Percentiles rank a stretch among this genome's conserved stretches.
phyloP scores from a whole-genome alignment of 306 rosid species.

The Delonix regia region DNA sequence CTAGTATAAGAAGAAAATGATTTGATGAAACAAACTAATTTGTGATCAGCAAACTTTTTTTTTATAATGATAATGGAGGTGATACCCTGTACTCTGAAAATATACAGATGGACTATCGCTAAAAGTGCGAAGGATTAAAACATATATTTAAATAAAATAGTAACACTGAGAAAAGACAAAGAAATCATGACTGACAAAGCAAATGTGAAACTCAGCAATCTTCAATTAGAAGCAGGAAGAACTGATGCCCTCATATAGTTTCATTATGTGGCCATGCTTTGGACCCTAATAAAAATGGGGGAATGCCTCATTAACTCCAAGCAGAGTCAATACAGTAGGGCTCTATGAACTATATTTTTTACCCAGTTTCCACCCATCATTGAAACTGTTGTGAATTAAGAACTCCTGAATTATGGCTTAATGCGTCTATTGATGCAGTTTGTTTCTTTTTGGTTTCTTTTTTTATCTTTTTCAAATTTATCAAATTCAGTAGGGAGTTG shows the following conservation, averaged over 20 bases:
- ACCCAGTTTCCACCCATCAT: background rate
- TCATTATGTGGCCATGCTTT: constrained; percentile 1
- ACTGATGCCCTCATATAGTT: constrained; percentile 3
- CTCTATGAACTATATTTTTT: background rate
- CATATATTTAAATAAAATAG: background rate
- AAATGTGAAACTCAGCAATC: background rate
- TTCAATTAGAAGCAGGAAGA: background rate
- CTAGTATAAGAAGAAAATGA: background rate
- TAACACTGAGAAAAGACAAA: background rate
- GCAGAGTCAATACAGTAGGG: background rate
- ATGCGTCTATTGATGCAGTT: constrained; percentile 6
- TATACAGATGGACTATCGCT: background rate
- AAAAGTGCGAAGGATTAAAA: background rate
- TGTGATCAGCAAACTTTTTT: background rate
- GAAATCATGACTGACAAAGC: constrained; percentile 4
- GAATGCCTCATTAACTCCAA: constrained; percentile 4
- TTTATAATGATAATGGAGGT: background rate
- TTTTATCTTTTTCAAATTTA: background rate
- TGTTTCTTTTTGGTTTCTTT: background rate
- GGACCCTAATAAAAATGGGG: background rate
- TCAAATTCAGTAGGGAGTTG: background rate
- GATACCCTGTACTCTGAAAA: background rate
- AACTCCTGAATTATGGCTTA: constrained; percentile 10
- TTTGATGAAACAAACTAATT: background rate
- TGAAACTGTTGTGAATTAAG: background rate